Evolutionary conservation across 2,329 filamentous ascomycete species (phyloP).

Genomic region (Canariomyces notabilis): DNA sequence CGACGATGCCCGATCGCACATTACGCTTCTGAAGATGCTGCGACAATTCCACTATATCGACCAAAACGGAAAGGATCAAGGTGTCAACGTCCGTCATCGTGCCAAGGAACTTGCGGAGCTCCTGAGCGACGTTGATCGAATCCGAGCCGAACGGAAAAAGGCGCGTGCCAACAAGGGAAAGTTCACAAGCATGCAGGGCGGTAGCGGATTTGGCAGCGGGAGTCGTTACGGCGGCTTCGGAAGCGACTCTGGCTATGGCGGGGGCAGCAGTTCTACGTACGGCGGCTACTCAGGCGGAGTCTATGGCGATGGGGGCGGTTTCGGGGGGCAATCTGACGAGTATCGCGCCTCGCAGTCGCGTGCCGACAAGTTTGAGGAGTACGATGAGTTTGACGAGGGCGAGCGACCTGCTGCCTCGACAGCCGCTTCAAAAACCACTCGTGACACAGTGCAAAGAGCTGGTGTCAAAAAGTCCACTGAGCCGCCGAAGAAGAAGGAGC

Average conservation of each 20-base stretch:
- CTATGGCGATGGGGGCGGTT: conserved; percentile 93
- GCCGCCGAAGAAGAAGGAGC: conserved; percentile 73
- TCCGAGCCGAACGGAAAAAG: conserved; percentile 81
- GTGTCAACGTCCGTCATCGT: conserved; percentile 93
- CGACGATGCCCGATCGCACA: conserved; percentile 90
- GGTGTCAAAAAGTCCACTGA: conserved; percentile 58
- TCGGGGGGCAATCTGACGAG: conserved; percentile 70
- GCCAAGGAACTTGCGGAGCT: conserved; percentile 94
- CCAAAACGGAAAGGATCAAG: conserved; percentile 94
- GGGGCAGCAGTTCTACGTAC: conserved; percentile 33
- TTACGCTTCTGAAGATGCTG: conserved; percentile 95
- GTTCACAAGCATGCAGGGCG: conserved; percentile 90
- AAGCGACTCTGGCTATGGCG: conserved; percentile 59
- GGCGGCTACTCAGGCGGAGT: conserved; percentile 66
- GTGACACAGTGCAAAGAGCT: conserved; percentile 40
- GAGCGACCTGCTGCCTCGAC: conserved; percentile 38
- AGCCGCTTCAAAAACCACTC: conserved; percentile 46
- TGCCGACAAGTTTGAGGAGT: conserved; percentile 85
- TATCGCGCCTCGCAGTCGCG: conserved; percentile 62
- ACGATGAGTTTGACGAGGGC: conserved; percentile 90
- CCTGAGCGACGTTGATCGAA: conserved; percentile 85
- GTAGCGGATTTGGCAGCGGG: conserved; percentile 54
- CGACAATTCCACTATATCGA: conserved; percentile 98
- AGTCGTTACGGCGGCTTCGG: conserved; percentile 84
- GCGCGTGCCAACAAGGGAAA: conserved; percentile 86